A percentile compares a stretch with the other conserved stretches of the same genome.
phyloP scores from a whole-genome alignment of 331 rosid genomes.

The Rhamnella rubrinervis region DNA sequence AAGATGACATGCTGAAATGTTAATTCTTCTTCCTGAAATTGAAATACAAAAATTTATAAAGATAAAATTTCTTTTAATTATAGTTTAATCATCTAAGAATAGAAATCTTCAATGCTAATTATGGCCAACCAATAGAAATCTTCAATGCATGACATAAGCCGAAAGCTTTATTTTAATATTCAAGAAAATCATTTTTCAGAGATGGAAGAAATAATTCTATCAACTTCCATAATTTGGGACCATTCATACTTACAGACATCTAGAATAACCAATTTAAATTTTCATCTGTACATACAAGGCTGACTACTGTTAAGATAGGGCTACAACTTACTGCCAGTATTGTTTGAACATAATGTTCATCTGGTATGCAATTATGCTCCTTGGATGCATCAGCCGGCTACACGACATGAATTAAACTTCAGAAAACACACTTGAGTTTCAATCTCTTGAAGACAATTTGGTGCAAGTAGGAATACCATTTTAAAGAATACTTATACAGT shows the following conservation, averaged over 20 bases:
- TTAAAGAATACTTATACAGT: not conserved
- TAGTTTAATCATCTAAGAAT: no score
- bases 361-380: constrained; percentile 95
- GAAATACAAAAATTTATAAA: constrained; percentile 20
- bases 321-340: constrained; percentile 72
- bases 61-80: not conserved
- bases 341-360: constrained; percentile 95
- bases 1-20: no score
- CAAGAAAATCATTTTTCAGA: not conserved
- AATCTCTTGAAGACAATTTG: constrained; percentile 16
- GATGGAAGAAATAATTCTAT: not conserved
- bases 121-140: no score
- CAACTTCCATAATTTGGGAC: not conserved
- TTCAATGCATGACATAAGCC: not conserved
- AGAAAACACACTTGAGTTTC: not conserved
- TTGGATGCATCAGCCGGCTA: constrained; percentile 85
- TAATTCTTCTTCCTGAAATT: constrained; percentile 73
- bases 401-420: constrained; percentile 27
- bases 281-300: not conserved
- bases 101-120: no score
- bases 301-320: constrained; percentile 1
- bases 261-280: not conserved
- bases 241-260: not conserved
- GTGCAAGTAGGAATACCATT: not conserved
- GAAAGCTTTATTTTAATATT: not conserved